A percentile compares a stretch with the other conserved stretches of the same genome.
Conservation (phyloP, 2,329 filamentous ascomycete species). For the Zasmidium angulare region DNA sequence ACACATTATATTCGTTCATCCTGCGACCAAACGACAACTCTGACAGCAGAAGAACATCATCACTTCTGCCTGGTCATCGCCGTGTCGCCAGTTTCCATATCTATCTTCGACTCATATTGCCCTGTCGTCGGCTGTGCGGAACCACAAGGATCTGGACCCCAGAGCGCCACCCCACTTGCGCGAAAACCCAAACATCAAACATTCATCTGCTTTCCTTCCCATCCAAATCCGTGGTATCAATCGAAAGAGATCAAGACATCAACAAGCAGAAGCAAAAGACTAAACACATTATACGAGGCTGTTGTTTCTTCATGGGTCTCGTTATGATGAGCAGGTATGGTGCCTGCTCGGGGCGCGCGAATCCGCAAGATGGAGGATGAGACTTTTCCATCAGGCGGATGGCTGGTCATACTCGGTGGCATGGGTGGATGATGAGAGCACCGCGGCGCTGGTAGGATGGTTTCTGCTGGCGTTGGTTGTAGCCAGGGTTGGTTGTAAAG, state of each 20-base stretch:
- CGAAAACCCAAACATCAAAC: neutral
- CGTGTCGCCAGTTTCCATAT: too few species aligned
- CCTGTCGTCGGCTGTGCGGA: neutral
- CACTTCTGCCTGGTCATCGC: neutral
- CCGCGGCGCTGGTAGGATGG: too few species aligned
- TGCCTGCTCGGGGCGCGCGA: neutral
- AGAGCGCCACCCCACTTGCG: slow-evolving; percentile 1
- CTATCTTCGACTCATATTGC: too few species aligned
- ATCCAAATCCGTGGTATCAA: slow-evolving; percentile 6
- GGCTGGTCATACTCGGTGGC: too few species aligned
- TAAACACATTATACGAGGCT: neutral
- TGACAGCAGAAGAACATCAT: neutral
- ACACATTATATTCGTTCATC: too few species aligned
- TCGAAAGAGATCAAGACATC: neutral
- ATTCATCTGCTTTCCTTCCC: neutral
- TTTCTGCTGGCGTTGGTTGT: too few species aligned
- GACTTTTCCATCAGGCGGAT: neutral
- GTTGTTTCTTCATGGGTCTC: neutral
- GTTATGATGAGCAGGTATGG: neutral
- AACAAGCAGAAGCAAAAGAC: neutral
- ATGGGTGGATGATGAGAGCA: too few species aligned
- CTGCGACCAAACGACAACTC: too few species aligned
- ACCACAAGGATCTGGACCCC: neutral
- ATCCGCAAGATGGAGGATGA: neutral
- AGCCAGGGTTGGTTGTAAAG: neutral